Percentiles rank a stretch among this genome's conserved stretches.
Conservation (phyloP, 2,329 filamentous ascomycete genomes). For the Alternaria sp. region DNA sequence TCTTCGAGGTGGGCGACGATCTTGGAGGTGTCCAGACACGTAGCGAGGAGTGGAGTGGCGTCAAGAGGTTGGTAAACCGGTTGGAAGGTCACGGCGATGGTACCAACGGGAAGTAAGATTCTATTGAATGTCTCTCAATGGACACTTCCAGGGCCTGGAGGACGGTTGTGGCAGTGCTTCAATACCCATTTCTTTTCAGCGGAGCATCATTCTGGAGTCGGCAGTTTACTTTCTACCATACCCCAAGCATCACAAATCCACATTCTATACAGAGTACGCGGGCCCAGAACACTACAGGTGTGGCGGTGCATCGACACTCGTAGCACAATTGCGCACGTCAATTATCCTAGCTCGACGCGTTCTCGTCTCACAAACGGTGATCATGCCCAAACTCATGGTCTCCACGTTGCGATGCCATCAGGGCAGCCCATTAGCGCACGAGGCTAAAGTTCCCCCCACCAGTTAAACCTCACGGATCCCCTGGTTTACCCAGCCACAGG, state of each 20-base stretch:
- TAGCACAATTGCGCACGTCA: background rate
- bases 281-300: background rate
- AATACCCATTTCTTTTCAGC: slow-evolving; percentile 3
- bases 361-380: background rate
- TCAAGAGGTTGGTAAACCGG: slow-evolving; percentile 86
- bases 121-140: background rate
- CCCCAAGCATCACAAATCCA: background rate
- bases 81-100: slow-evolving; percentile 60
- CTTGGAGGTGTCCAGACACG: slow-evolving; percentile 85
- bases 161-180: background rate
- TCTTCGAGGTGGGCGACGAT: slow-evolving; percentile 88
- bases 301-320: background rate
- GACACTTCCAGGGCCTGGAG: background rate
- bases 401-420: background rate
- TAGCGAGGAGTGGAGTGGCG: slow-evolving; percentile 88
- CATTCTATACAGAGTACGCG: background rate
- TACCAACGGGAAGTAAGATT: slow-evolving; percentile 31
- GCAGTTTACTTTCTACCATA: slow-evolving; percentile 1
- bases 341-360: background rate
- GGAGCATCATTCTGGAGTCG: slow-evolving; percentile 1
- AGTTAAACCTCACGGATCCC: background rate
- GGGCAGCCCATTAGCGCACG: background rate
- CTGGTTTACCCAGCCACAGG: slow-evolving; percentile 1
- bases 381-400: background rate
- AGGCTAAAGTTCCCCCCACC: background rate